These are phyloP conservation scores for Suhomyces guaymorum DNA, from an alignment of 1,139 yeast genomes.

Conservation along the genomic window DNA sequence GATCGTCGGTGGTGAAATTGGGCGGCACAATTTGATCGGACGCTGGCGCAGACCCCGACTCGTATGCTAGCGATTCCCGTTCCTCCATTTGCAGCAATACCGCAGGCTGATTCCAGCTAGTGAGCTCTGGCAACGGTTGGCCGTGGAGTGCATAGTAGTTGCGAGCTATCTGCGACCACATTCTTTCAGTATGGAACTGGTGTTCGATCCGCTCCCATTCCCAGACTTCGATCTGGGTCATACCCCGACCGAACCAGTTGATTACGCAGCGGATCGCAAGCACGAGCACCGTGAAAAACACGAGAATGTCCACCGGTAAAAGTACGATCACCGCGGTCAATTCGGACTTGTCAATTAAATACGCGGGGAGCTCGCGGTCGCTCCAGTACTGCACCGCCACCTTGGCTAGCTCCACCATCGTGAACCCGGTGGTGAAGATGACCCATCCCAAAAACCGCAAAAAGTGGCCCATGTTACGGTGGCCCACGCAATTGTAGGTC, in stretches of 20 bases:
- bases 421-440: slow-evolving; percentile 52
- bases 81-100: slow-evolving; percentile 22
- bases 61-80: slow-evolving; percentile 1
- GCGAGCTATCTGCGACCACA: slow-evolving; percentile 52
- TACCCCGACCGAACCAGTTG: slow-evolving; percentile 63
- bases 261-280: slow-evolving; percentile 62
- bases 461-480: slow-evolving; percentile 78
- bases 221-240: slow-evolving; percentile 92
- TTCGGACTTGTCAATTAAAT: slow-evolving; percentile 55
- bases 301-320: slow-evolving; percentile 58
- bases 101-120: slow-evolving; percentile 45
- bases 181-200: slow-evolving; percentile 54
- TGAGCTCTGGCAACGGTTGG: slow-evolving; percentile 44
- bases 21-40: slow-evolving; percentile 15
- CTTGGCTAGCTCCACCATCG: slow-evolving; percentile 42
- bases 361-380: slow-evolving; percentile 58
- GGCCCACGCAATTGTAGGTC: slow-evolving; percentile 86
- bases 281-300: slow-evolving; percentile 56
- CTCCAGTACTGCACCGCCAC: slow-evolving; percentile 51
- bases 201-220: slow-evolving; percentile 79
- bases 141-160: slow-evolving; percentile 49
- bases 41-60: slow-evolving; percentile 5
- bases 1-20: slow-evolving; percentile 53
- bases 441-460: slow-evolving; percentile 76
- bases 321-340: slow-evolving; percentile 57